Conservation (phyloP, 129 eudicot genomes). For the Centella asiatica region DNA sequence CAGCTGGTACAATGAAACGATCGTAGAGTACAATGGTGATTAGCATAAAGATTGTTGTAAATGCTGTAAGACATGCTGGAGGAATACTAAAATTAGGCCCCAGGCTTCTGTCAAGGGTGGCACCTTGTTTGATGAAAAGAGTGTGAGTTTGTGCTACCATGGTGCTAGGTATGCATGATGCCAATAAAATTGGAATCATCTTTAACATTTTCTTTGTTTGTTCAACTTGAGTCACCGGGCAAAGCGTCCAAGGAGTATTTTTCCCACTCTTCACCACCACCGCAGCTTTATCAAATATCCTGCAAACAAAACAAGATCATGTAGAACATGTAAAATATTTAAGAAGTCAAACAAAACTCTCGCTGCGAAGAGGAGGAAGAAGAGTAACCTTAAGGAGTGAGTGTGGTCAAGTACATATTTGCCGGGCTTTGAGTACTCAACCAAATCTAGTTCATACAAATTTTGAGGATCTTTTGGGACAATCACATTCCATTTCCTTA, state of each 20-base stretch:
- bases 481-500: conserved; percentile 32
- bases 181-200: conserved; percentile 45
- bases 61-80: conserved; percentile 46
- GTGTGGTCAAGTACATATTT: conserved; percentile 38
- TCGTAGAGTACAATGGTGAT: conserved; percentile 44
- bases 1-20: conserved; percentile 38
- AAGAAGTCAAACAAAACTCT: no score
- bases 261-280: conserved; percentile 32
- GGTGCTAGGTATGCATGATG: conserved; percentile 48
- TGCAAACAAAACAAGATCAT: background rate
- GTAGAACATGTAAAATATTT: no score
- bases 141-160: conserved; percentile 43
- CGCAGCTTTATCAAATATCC: conserved; percentile 49
- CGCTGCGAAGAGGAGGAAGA: background rate
- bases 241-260: conserved; percentile 33
- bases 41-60: conserved; percentile 52
- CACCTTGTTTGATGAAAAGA: conserved; percentile 66
- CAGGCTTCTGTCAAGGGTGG: conserved; percentile 33
- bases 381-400: conserved; percentile 30
- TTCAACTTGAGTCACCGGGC: conserved; percentile 62
- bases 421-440: conserved; percentile 38
- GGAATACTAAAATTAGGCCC: conserved; percentile 56
- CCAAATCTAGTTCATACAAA: conserved; percentile 40
- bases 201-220: conserved; percentile 58
- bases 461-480: conserved; percentile 50